Evolutionary conservation across 2,329 filamentous ascomycete species (phyloP).

Genomic region (Pestalotiopsis sp.): DNA sequence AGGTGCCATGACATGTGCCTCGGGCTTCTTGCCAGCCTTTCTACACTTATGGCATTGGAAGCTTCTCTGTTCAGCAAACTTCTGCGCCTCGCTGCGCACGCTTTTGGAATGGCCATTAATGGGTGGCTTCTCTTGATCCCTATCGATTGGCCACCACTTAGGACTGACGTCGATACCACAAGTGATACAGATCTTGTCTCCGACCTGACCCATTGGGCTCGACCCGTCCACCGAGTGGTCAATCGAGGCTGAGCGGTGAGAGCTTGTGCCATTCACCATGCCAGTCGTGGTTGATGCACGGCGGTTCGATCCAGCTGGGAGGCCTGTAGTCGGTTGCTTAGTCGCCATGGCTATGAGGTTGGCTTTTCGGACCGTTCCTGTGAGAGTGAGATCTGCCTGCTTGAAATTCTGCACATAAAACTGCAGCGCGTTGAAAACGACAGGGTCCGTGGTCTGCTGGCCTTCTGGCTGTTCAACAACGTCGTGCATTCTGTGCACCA

Average conservation of each 20-base stretch:
- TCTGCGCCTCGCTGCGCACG: constrained; percentile 56
- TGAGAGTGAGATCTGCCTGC: constrained; percentile 86
- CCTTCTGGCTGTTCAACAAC: constrained; percentile 55
- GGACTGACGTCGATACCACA: constrained; percentile 72
- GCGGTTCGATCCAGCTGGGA: constrained; percentile 43
- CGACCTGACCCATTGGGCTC: constrained; percentile 33
- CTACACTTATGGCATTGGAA: constrained; percentile 78
- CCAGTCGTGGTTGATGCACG: constrained; percentile 56
- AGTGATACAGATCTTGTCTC: constrained; percentile 60
- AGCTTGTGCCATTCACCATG: constrained; percentile 22
- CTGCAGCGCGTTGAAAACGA: constrained; percentile 78
- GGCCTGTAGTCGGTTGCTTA: constrained; percentile 48
- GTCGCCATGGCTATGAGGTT: constrained; percentile 70
- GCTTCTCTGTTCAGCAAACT: constrained; percentile 58
- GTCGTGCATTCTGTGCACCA: constrained; percentile 79
- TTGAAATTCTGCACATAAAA: constrained; percentile 89
- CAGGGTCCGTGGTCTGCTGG: constrained; percentile 26
- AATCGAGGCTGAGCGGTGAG: constrained; percentile 23
- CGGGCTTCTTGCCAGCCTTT: constrained; percentile 50
- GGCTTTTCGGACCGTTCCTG: constrained; percentile 90
- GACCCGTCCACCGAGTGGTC: constrained; percentile 27
- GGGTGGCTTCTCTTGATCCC: constrained; percentile 50
- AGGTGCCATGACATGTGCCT: constrained; percentile 28
- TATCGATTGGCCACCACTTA: constrained; percentile 67
- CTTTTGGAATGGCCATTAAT: constrained; percentile 51